Conservation (phyloP, 371 early-diverging fungal species). For the Agmasoma carcini region DNA sequence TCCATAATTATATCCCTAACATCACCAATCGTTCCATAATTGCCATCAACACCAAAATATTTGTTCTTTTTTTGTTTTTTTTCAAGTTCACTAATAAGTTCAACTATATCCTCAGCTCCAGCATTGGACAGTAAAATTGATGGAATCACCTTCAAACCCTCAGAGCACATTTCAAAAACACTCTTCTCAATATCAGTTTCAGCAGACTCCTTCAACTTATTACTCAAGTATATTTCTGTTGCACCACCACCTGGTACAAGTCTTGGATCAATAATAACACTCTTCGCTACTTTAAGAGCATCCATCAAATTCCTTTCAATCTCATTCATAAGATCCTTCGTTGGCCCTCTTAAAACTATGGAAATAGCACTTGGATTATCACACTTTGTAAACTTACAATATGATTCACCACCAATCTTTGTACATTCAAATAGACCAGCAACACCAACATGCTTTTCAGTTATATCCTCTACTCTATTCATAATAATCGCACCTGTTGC, state of each 20-base stretch:
- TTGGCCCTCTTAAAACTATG: slow-evolving; percentile 85
- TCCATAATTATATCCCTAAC: slow-evolving; percentile 91
- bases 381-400: slow-evolving; percentile 69
- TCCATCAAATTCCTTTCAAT: slow-evolving; percentile 97
- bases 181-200: slow-evolving; percentile 25
- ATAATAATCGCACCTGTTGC: slow-evolving; percentile 92
- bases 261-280: slow-evolving; percentile 76
- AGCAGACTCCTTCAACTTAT: neutral
- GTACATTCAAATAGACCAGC: slow-evolving; percentile 85
- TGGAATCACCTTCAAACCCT: slow-evolving; percentile 92
- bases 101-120: slow-evolving; percentile 70
- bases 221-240: slow-evolving; percentile 59
- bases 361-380: slow-evolving; percentile 92
- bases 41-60: slow-evolving; percentile 85
- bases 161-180: slow-evolving; percentile 58
- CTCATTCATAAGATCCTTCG: slow-evolving; percentile 92
- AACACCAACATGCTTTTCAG: slow-evolving; percentile 75
- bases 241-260: slow-evolving; percentile 95
- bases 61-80: slow-evolving; percentile 76
- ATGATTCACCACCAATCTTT: slow-evolving; percentile 86
- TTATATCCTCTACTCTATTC: slow-evolving; percentile 79
- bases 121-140: slow-evolving; percentile 82
- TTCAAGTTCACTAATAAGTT: slow-evolving; percentile 71
- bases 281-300: slow-evolving; percentile 92
- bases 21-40: slow-evolving; percentile 76